Evolutionary conservation across 176 grass and related monocot species (phyloP).

Genomic region (Tillandsia leiboldiana): DNA sequence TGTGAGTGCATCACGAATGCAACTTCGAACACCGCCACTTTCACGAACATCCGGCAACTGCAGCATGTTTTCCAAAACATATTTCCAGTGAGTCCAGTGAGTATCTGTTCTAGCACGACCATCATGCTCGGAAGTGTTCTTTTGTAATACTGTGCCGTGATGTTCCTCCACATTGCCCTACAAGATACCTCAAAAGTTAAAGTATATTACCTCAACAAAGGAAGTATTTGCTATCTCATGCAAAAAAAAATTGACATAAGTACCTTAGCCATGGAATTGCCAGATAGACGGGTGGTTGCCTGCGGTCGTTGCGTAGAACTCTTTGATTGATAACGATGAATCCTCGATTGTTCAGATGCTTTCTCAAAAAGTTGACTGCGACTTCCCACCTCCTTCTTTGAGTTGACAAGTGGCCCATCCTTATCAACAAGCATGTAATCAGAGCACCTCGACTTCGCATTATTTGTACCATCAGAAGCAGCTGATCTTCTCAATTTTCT

Average conservation of each 20-base stretch:
- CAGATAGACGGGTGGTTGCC: not conserved
- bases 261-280: not conserved
- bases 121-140: conserved; percentile 22
- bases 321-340: conserved; percentile 9
- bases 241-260: not conserved
- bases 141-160: conserved; percentile 11
- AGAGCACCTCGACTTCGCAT: conserved; percentile 23
- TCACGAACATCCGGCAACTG: conserved; percentile 37
- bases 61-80: conserved; percentile 40
- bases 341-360: conserved; percentile 33
- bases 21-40: conserved; percentile 52
- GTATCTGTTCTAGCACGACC: conserved; percentile 26
- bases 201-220: not conserved
- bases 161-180: conserved; percentile 14
- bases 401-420: conserved; percentile 24
- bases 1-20: conserved; percentile 43
- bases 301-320: conserved; percentile 13
- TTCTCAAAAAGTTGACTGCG: conserved; percentile 29
- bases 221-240: no score
- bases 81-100: conserved; percentile 42
- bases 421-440: conserved; percentile 21
- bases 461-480: not conserved
- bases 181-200: conserved; percentile 6
- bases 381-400: conserved; percentile 14
- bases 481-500: conserved; percentile 13